Conservation (phyloP, 2,329 filamentous ascomycete species). For the Scedosporium apiospermum region DNA sequence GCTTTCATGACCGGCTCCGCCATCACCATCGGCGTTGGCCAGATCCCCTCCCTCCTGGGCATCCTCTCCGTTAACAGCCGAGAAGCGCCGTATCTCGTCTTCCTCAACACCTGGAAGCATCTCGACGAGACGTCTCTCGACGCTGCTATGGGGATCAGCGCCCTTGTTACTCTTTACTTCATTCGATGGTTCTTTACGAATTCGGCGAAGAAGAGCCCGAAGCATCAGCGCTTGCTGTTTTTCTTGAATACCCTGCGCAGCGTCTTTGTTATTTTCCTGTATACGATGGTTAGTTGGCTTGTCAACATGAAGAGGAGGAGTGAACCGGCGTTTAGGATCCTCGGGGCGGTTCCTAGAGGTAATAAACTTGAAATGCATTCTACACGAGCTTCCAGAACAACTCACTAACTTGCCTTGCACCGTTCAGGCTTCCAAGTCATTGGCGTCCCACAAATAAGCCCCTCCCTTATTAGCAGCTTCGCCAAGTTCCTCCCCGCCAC, state of each 20-base stretch:
- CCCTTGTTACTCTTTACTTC: conserved; percentile 65
- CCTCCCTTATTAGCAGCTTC: conserved; percentile 52
- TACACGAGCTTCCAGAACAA: background rate
- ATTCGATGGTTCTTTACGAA: conserved; percentile 59
- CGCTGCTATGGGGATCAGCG: conserved; percentile 80
- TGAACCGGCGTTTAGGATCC: conserved; percentile 61
- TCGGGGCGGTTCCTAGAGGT: conserved; percentile 71
- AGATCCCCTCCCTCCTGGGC: conserved; percentile 74
- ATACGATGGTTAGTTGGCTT: conserved; percentile 83
- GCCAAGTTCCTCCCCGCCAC: conserved; percentile 58
- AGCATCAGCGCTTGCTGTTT: conserved; percentile 67
- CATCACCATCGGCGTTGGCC: conserved; percentile 76
- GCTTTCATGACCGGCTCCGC: conserved; percentile 97
- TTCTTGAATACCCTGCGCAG: conserved; percentile 87
- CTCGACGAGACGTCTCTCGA: conserved; percentile 62
- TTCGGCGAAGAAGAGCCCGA: conserved; percentile 59
- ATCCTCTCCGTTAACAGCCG: conserved; percentile 65
- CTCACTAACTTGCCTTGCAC: background rate
- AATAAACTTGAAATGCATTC: conserved; percentile 11
- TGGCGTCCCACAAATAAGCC: conserved; percentile 53
- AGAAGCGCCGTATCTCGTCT: conserved; percentile 68
- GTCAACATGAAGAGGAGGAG: conserved; percentile 60
- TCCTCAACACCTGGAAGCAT: conserved; percentile 73
- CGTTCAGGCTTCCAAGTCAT: conserved; percentile 59
- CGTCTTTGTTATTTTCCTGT: conserved; percentile 83